These are phyloP conservation scores for Amanita phalloides DNA, from an alignment of 768 basidiomycete genomes.

Conservation along the genomic window DNA sequence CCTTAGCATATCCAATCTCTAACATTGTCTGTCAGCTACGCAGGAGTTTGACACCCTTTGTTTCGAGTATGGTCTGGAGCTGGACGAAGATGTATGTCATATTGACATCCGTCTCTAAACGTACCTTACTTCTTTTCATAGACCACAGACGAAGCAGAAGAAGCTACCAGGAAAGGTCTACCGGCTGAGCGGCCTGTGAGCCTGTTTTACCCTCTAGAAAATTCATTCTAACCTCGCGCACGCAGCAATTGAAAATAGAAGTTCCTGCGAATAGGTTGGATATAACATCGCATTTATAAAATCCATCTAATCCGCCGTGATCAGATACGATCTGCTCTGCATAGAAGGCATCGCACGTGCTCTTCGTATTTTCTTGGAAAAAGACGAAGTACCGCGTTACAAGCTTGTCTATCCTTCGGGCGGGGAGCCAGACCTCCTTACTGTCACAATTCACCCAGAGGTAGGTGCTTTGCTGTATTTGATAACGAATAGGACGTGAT, in stretches of 20 bases:
- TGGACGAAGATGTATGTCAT: conserved; percentile 88
- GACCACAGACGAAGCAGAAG: conserved; percentile 87
- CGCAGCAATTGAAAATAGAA: conserved; percentile 95
- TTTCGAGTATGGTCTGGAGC: conserved; percentile 95
- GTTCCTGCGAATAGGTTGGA: conserved; percentile 89
- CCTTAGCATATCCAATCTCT: conserved; percentile 6
- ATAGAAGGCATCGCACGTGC: conserved; percentile 91
- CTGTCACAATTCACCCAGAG: conserved; percentile 61
- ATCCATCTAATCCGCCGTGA: conserved; percentile 3
- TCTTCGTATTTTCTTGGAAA: conserved; percentile 72
- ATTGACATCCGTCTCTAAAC: background rate
- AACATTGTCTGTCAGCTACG: conserved; percentile 44
- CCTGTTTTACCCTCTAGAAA: conserved; percentile 3
- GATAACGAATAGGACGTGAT: background rate
- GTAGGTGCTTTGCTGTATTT: conserved; percentile 27
- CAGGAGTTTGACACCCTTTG: conserved; percentile 93
- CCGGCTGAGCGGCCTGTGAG: conserved; percentile 77
- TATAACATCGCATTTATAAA: background rate
- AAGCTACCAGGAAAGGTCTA: conserved; percentile 70
- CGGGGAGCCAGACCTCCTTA: conserved; percentile 55
- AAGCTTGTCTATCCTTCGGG: conserved; percentile 61
- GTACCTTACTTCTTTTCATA: conserved; percentile 18
- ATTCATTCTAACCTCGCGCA: conserved; percentile 3
- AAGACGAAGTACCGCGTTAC: conserved; percentile 59
- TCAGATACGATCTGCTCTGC: conserved; percentile 93